These are phyloP conservation scores for Skeletonema costatum DNA, from an alignment of 108 stramenopile genomes.

Conservation along the genomic window DNA sequence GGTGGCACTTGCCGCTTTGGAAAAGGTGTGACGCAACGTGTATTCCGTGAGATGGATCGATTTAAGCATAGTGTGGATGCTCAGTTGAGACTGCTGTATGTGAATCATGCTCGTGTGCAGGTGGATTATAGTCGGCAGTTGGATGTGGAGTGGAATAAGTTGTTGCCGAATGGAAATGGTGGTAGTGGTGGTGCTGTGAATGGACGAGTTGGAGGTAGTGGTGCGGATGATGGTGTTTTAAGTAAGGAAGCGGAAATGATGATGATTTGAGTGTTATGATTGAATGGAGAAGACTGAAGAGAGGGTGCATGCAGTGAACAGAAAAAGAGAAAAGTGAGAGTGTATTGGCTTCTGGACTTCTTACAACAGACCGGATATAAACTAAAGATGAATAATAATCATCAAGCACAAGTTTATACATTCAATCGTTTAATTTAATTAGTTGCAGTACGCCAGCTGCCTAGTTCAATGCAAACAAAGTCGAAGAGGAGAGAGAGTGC, in stretches of 20 bases:
- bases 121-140: constrained; percentile 77
- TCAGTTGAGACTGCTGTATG: constrained; percentile 60
- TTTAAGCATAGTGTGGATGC: constrained; percentile 68
- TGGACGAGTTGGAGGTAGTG: constrained; percentile 7
- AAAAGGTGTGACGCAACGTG: constrained; percentile 71
- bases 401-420: too few relatives aligned
- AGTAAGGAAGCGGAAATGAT: constrained; percentile 14
- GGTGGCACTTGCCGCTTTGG: constrained; percentile 59
- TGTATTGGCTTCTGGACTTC: too few relatives aligned
- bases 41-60: constrained; percentile 76
- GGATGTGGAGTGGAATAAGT: constrained; percentile 72
- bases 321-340: too few relatives aligned
- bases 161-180: constrained; percentile 54
- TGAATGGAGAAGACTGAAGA: background rate
- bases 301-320: too few relatives aligned
- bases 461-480: too few relatives aligned
- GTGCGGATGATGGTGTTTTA: background rate
- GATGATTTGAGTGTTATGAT: constrained; percentile 11
- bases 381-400: too few relatives aligned
- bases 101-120: constrained; percentile 78
- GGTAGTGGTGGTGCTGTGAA: constrained; percentile 24
- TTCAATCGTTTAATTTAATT: too few relatives aligned
- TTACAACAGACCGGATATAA: too few relatives aligned
- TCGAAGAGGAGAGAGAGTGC: too few relatives aligned
- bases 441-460: too few relatives aligned